These are phyloP conservation scores for Deuterostichococcus epilithicus DNA, from an alignment of 139 green algal genomes.

Conservation along the genomic window DNA sequence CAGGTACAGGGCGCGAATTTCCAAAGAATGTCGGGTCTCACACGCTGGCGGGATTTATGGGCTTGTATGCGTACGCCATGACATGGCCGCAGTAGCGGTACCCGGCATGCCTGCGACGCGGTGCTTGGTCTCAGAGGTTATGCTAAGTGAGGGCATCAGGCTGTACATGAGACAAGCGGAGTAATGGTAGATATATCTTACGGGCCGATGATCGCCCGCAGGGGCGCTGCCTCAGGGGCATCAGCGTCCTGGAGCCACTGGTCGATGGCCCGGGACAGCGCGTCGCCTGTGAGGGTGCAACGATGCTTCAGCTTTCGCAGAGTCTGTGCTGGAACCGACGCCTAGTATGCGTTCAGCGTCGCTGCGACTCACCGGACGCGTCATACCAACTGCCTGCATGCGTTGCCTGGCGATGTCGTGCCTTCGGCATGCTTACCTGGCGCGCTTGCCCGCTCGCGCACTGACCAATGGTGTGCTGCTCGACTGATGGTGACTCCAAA, in stretches of 20 bases:
- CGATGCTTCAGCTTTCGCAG: neutral
- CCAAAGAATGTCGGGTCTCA: conserved; percentile 43
- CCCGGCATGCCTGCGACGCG: conserved; percentile 64
- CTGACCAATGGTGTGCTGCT: no score
- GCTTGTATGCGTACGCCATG: conserved; percentile 75
- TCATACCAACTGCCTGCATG: conserved; percentile 74
- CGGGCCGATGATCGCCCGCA: conserved; percentile 26
- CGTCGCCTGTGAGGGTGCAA: conserved; percentile 15
- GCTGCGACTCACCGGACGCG: conserved; percentile 29
- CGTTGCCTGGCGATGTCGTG: conserved; percentile 16
- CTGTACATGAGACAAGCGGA: neutral
- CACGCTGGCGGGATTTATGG: conserved; percentile 64
- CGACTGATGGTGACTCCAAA: neutral
- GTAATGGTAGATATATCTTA: neutral
- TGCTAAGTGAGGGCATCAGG: no score
- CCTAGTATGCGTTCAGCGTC: neutral
- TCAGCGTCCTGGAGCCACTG: conserved; percentile 40
- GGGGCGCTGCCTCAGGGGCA: neutral
- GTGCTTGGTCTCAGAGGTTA: neutral
- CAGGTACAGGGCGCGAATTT: no score
- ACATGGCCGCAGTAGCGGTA: conserved; percentile 83
- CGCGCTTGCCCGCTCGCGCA: neutral
- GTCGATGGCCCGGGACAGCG: conserved; percentile 41
- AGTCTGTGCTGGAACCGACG: neutral
- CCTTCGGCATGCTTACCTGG: neutral